A percentile compares a stretch with the other conserved stretches of the same genome.
These are phyloP conservation scores for Poteriospumella lacustris DNA, from an alignment of 108 stramenopile genomes.

Conservation along the genomic window DNA sequence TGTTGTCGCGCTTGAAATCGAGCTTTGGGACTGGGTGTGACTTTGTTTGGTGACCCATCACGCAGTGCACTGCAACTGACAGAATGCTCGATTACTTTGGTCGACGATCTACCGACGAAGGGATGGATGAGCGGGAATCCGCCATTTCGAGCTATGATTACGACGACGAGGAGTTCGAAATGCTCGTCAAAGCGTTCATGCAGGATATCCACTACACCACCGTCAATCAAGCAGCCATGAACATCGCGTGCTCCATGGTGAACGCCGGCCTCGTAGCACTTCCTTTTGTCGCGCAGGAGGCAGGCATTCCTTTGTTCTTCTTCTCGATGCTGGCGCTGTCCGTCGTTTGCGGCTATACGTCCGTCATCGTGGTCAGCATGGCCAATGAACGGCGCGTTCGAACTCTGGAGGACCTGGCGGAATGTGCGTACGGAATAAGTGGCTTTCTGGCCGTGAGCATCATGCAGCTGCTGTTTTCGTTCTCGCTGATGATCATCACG, in stretches of 20 bases:
- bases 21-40: no score
- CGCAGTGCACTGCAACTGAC: no score
- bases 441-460: not conserved
- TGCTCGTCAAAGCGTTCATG: constrained; percentile 8
- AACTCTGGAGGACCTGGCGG: constrained; percentile 10
- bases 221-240: constrained; percentile 12
- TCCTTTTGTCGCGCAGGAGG: constrained; percentile 13
- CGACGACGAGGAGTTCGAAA: constrained; percentile 25
- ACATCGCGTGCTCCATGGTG: not conserved
- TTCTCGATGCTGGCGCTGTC: not conserved
- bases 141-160: not conserved
- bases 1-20: no score
- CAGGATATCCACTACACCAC: constrained; percentile 25
- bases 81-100: no score
- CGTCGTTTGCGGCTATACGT: constrained; percentile 10
- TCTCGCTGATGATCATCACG: constrained; percentile 1
- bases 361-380: constrained; percentile 4
- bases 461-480: not conserved
- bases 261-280: constrained; percentile 17
- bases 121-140: no score
- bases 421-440: not conserved
- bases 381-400: not conserved
- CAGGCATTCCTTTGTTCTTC: constrained; percentile 1
- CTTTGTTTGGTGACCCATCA: no score
- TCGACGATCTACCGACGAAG: no score